Percentiles rank a stretch among this genome's conserved stretches.
These are phyloP conservation scores for Ashbya aceris DNA, from an alignment of 1,139 yeast species.

Conservation along the genomic window DNA sequence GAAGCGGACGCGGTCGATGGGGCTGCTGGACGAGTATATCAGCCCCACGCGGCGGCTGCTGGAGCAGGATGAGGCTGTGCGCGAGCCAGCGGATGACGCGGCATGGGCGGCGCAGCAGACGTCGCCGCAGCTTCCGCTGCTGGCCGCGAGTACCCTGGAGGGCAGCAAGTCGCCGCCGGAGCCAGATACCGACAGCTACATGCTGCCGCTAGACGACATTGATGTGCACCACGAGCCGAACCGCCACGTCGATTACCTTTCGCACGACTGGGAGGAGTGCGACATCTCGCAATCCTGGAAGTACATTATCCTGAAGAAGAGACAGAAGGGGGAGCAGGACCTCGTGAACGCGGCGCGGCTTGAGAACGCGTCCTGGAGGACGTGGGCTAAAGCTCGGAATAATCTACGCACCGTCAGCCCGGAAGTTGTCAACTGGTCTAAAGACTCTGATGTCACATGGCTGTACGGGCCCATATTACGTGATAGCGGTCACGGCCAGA, in stretches of 20 bases:
- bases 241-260: conserved; percentile 85
- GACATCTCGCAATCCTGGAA: conserved; percentile 95
- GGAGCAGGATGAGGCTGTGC: conserved; percentile 1
- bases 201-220: conserved; percentile 71
- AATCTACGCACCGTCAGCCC: conserved; percentile 62
- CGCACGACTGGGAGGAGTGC: conserved; percentile 91
- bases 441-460: conserved; percentile 75
- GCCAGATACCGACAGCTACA: conserved; percentile 32
- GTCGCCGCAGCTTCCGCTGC: conserved; percentile 1
- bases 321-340: conserved; percentile 35
- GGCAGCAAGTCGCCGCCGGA: conserved; percentile 26
- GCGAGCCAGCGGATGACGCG: neutral
- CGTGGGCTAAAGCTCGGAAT: conserved; percentile 74
- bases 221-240: conserved; percentile 75
- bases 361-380: conserved; percentile 79
- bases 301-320: conserved; percentile 73
- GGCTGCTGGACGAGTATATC: conserved; percentile 65
- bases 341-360: conserved; percentile 57
- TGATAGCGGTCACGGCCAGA: conserved; percentile 25
- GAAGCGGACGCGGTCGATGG: conserved; percentile 78
- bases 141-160: neutral
- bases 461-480: conserved; percentile 54
- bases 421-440: conserved; percentile 68
- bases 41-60: conserved; percentile 33
- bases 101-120: neutral